Base-by-base conservation (phyloP, 2,329 filamentous ascomycete genomes). In the Clonostachys rosea region DNA sequence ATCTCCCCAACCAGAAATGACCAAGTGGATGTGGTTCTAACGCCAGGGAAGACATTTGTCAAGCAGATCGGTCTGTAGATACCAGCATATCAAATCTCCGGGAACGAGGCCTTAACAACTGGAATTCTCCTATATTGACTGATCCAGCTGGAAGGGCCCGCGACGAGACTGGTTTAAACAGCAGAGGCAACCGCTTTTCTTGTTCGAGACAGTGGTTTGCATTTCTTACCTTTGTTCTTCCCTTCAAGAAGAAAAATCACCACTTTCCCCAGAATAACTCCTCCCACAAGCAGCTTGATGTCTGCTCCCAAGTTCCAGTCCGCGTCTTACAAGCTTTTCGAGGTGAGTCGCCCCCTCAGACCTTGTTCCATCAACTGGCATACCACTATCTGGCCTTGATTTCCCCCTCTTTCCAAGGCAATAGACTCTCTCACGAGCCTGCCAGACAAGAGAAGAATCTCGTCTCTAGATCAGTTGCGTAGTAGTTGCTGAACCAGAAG, bases 281-380 rank as follows among this genome's bases (percentile, higher is more conserved):
- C 58, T 59, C 54, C 61, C 57, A 52, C 58, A 59, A 58, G 67
- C 66, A 69, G 70, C 67, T 76, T 79, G 64, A 81, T 81, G 78
- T 81, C 78, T 74, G 62, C 71, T 63, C 65, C 68, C 62, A 80
- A 78, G 69, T 76, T 78, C 62, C 73, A 75, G 58, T 75, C 73
- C 60, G 67, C 73, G 59, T 63, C 73, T 54, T 80, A 79, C 65
- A 79, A 78, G 69, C 70, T 78, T 64, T 80, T 76, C 62, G 76
- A 81, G 70, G 77, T 81, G 63, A 78, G 78, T 77, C 64, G 52
- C 54, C 58, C 55, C 56, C 54, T 45, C 49, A 60, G 57, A 66
- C 59, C 50, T 51, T 63, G 59, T 59, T 63, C 55, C 59, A 60
- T 54, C 52, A 30, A 30, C 24, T 30, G 24, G 24, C 24, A 30